Evolutionary conservation across 2,329 filamentous ascomycete genomes (phyloP), one percentile per base, ranked within the genome.

Genomic region (Madurella fahalii): DNA sequence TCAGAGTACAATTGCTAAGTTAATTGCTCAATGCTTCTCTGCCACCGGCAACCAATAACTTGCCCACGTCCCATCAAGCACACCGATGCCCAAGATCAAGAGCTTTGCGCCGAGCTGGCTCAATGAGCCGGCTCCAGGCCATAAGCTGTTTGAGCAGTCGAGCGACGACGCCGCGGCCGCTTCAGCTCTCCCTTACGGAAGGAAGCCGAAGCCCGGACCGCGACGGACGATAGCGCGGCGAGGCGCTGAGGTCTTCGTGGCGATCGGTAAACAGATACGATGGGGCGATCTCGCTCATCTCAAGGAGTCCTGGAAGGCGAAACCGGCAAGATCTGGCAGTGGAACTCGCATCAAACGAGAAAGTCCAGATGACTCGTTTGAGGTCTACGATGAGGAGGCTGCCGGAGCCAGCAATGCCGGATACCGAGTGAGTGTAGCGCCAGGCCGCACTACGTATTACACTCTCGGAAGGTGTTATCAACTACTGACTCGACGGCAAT

Each of bases 81-180:
- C 20, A 13, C 52, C 68, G 56, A 96, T 96, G 93, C 89, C 90
- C 39, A 91, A 87, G 72, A 84, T 96, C 67, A 85, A 89, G 68
- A 85, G 84, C 70, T 93, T 91, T 72, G 92, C 90, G 66, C 91
- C 93, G 53, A 77, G 85, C 63, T 99, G 92, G 90, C 85, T 99
- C 53, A 85, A 86, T 59, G 82, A 85, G 65, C 86, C 87, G 48
- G 85, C 85, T 51, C 84, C 89, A 17, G 93, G 90, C 58, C 86
- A 89, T 69, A 80, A 85, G 54, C 79, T 97, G 65, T 96, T 97
- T 72, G 78, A 77, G 58, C 74, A 79, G 2, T 67, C 73, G 2
- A 56, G 66, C 40, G 71, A 76, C 20, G 67, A 72, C 25, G 58
- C 63, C 40, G 65, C 54, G 40, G 37, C 50, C 12, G 62, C 69